Percentiles rank a stretch among this genome's conserved stretches.
phyloP scores from a whole-genome alignment of 1,284 basidiomycete genomes.

The Cryptococcus deneoformans region DNA sequence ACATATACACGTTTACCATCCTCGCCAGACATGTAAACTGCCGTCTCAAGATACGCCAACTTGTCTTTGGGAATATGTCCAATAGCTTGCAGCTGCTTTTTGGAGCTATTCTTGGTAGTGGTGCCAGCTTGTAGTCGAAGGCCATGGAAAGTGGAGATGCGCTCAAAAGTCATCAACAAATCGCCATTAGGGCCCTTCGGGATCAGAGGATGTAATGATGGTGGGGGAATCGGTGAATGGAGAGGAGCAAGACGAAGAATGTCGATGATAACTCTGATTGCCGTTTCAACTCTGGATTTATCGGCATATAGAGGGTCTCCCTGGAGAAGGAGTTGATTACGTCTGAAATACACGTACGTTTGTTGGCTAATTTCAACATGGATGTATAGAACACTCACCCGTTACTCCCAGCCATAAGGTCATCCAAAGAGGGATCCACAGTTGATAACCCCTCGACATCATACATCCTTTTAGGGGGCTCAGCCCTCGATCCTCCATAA shows the following conservation, averaged over 20 bases:
- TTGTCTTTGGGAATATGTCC: slow-evolving; percentile 37
- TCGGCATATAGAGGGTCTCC: slow-evolving; percentile 43
- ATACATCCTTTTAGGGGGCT: slow-evolving; percentile 38
- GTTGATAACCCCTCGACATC: slow-evolving; percentile 32
- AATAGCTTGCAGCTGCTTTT: slow-evolving; percentile 41
- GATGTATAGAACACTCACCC: slow-evolving; percentile 6
- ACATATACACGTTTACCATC: slow-evolving; percentile 59
- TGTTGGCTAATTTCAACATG: not conserved
- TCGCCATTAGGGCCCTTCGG: slow-evolving; percentile 30
- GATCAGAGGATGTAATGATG: slow-evolving; percentile 20
- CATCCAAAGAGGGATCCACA: slow-evolving; percentile 24
- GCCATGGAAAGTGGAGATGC: slow-evolving; percentile 36
- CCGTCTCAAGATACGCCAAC: slow-evolving; percentile 43
- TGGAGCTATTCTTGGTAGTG: slow-evolving; percentile 42
- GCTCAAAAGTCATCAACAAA: slow-evolving; percentile 32
- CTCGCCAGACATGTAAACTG: slow-evolving; percentile 45
- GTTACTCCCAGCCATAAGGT: slow-evolving; percentile 18
- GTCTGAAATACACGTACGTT: slow-evolving; percentile 13
- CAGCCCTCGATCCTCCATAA: slow-evolving; percentile 35
- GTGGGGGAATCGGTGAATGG: slow-evolving; percentile 14
- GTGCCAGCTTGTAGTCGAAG: slow-evolving; percentile 41
- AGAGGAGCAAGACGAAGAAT: slow-evolving; percentile 34
- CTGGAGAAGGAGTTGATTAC: slow-evolving; percentile 38
- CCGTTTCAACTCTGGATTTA: slow-evolving; percentile 47
- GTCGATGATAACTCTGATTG: slow-evolving; percentile 46